phyloP scores from a whole-genome alignment of 2,329 filamentous ascomycete species.

The Xylaria sp. region DNA sequence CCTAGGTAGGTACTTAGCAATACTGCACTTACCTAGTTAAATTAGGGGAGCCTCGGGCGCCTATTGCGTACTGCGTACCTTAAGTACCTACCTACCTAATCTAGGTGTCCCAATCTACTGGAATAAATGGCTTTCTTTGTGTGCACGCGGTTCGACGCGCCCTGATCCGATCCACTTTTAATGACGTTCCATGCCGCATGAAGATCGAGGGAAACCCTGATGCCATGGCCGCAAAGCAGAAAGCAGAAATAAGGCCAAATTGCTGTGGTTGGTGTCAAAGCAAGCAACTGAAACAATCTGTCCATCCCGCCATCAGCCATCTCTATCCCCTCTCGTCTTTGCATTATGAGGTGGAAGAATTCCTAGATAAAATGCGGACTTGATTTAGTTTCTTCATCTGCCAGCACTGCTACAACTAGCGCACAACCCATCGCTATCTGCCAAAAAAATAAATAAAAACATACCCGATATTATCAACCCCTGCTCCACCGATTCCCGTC shows the following conservation, averaged over 20 bases:
- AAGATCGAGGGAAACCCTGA: constrained; percentile 20
- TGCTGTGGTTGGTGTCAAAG: background rate
- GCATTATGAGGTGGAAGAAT: no score
- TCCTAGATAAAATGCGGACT: background rate
- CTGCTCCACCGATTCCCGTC: background rate
- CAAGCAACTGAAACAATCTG: background rate
- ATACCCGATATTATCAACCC: background rate
- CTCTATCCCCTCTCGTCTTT: background rate
- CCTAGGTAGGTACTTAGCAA: no score
- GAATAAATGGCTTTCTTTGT: background rate
- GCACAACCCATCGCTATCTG: background rate
- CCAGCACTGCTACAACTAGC: background rate
- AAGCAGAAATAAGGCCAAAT: constrained; percentile 22
- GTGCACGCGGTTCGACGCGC: constrained; percentile 21
- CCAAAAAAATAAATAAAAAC: background rate
- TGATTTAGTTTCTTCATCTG: background rate
- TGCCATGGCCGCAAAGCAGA: constrained; percentile 13
- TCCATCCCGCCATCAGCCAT: background rate
- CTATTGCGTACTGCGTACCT: no score
- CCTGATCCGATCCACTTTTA: constrained; percentile 28
- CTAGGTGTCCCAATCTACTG: no score
- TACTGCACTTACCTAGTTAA: no score
- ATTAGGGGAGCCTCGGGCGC: no score
- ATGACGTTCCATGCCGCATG: constrained; percentile 28
- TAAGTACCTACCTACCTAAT: background rate